Evolutionary conservation across 805 yeast species (phyloP), one percentile per base, ranked within the genome.

Genomic region (Lipomyces kockii): DNA sequence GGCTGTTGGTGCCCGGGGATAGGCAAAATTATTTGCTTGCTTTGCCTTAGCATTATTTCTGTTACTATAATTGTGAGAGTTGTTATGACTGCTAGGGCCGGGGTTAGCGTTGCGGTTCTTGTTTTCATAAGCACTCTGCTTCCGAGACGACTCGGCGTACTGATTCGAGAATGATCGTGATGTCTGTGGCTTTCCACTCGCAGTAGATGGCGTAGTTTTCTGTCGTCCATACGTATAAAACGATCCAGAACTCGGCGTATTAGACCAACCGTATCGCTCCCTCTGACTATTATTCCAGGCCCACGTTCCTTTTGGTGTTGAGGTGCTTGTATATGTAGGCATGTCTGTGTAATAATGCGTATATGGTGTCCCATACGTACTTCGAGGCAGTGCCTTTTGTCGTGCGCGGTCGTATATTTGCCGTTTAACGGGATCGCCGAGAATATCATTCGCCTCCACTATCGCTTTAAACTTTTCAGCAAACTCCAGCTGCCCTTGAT

Each of bases 391-490:
- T 14, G 20, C 20, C 22, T 27, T 37, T 29, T 35, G 37, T 12
- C 71, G 57, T 34, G 54, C 51, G 12, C 63, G 37, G 56, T 80
- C 82, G 60, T 81, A 80, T 1, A 51, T 69, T 12, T 62, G 63
- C 27, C 81, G 75, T 62, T 71, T 73, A 1, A 63, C 43, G 1
- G 72, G 55, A 63, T 80, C 79, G 0, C 67, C 43, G 27, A 81
- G 71, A 0, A 76, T 73, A 6, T 72, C 77, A 32, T 80, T 66
- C 0, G 83, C 84, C 54, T 77, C 77, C 9, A 72, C 69, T 11
- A 80, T 71, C 9, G 60, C 62, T 65, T 78, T 75, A 75, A 81
- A 81, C 52, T 69, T 62, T 58, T 79, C 81, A 6, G 65, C 74
- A 25, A 20, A 62, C 22, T 66, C 71, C 3, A 67, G 61, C 29